phyloP scores from a whole-genome alignment of 805 yeast species.

The Blastobotrys parvus region DNA sequence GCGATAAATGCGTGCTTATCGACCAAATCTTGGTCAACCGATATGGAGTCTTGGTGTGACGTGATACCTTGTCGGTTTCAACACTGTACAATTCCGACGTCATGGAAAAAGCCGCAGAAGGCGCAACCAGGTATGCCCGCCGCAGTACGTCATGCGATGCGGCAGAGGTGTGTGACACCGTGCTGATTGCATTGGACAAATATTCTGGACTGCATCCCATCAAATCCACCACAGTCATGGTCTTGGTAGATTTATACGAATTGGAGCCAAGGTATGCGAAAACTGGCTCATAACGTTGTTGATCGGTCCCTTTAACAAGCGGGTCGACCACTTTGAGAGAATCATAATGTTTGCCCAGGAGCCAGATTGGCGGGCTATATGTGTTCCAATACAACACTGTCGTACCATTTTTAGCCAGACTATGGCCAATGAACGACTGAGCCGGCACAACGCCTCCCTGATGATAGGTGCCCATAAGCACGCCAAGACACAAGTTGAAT shows the following conservation, averaged over 20 bases:
- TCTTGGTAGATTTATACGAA: neutral
- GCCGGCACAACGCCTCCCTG: conserved; percentile 86
- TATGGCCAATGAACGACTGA: conserved; percentile 27
- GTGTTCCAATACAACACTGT: conserved; percentile 84
- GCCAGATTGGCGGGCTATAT: conserved; percentile 89
- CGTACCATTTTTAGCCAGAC: conserved; percentile 17
- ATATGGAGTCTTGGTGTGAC: conserved; percentile 1
- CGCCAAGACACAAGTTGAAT: conserved; percentile 53
- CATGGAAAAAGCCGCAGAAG: conserved; percentile 16
- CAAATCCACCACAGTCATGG: conserved; percentile 32
- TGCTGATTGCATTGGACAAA: conserved; percentile 22
- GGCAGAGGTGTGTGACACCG: conserved; percentile 1
- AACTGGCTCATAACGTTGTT: conserved; percentile 11
- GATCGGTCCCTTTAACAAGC: conserved; percentile 2
- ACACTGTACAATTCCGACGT: conserved; percentile 1
- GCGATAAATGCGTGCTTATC: conserved; percentile 44
- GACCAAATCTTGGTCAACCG: conserved; percentile 19
- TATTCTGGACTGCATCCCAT: conserved; percentile 37
- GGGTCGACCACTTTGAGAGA: conserved; percentile 21
- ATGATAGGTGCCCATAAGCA: conserved; percentile 73
- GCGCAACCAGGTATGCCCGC: conserved; percentile 22
- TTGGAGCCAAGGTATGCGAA: conserved; percentile 8
- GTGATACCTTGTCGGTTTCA: neutral
- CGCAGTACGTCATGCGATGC: conserved; percentile 1
- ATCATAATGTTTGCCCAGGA: conserved; percentile 35